Evolutionary conservation across 768 basidiomycete genomes (phyloP), one percentile per base, ranked within the genome.

Genomic region (Hygrocybe coccinea): DNA sequence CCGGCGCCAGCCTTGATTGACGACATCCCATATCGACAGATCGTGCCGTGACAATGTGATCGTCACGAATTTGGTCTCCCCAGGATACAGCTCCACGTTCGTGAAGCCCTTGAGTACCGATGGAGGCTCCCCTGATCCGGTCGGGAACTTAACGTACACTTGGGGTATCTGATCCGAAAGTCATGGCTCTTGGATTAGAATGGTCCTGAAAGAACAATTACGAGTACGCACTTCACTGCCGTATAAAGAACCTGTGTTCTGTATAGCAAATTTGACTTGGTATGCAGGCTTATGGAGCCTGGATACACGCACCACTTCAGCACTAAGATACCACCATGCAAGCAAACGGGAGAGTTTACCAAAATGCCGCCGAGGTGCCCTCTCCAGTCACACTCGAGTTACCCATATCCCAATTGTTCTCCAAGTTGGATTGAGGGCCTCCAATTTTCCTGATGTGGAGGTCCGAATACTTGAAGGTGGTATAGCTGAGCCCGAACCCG

Each of bases 401-500:
- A 12, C 85, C 86, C 1, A 74, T 72, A 35, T 79, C 82, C 87
- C 88, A 89, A 22, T 73, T 74, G 1, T 52, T 56, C 39, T 76
- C 70, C 54, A 77, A 68, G 24, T 71, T 66, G 9, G 69, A 68
- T 1, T 76, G 64, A 17, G 76, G 71, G 15, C 60, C 55, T 8
- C 64, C 52, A 3, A 87, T 67, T 53, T 74, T 71, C 14, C 65
- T 65, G 34, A 89, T 69, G 2, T 74, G 60, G 10, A 94, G 71
- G 33, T 78, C 71, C 41, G 76, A 81, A 67, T 91, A 95, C 33
- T 79, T 69, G 68, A 95, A 97, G 2, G 71, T 79, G 37, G 94
- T 87, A 73, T 97, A 97, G 54, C 85, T 88, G 64, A 95, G 67
- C 0, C 94, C 94, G 65, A 85, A 95, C 4, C 94, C 94, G 67